Evolutionary conservation across 768 basidiomycete species (phyloP), one percentile per base, ranked within the genome.

Genomic region (Inosperma sp.): DNA sequence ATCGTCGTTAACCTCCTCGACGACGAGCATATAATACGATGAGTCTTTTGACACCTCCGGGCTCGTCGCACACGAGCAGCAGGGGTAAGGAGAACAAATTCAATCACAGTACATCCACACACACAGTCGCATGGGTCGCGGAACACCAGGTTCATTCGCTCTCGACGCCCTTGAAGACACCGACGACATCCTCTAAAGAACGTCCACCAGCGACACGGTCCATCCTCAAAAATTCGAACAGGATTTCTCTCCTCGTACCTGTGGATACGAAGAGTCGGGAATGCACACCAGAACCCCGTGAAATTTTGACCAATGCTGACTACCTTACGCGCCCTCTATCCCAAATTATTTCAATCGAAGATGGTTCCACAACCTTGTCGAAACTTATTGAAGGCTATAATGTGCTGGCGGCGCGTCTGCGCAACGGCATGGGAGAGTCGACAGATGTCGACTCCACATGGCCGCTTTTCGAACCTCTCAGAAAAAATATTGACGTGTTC

Each of bases 341-440:
- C 3, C 76, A 72, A 42, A 83, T 92, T 47, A 65, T 86, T 21
- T 70, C 75, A 9, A 56, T 61, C 1, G 45, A 56, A 65, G 1
- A 69, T 74, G 40, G 69, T 82, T 39, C 69, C 71, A 45, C 56
- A 25, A 45, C 55, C 2, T 48, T 65, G 7, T 39, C 44, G 23
- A 79, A 82, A 51, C 76, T 88, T 52, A 84, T 84, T 49, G 83
- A 86, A 61, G 86, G 83, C 0, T 91, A 91, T 63, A 82, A 80
- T 22, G 64, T 86, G 26, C 77, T 93, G 22, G 75, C 80, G 7
- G 79, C 80, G 9, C 81, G 90, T 22, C 64, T 91, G 21, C 74
- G 86, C 16, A 64, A 76, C 0, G 68, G 67, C 17, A 68, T 79
- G 19, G 58, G 65, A 23, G 62, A 67, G 12, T 66, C 69, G 43